A percentile compares a stretch with the other conserved stretches of the same genome.
phyloP scores from a whole-genome alignment of 139 green algal genomes.

The Yamagishiella unicocca region DNA sequence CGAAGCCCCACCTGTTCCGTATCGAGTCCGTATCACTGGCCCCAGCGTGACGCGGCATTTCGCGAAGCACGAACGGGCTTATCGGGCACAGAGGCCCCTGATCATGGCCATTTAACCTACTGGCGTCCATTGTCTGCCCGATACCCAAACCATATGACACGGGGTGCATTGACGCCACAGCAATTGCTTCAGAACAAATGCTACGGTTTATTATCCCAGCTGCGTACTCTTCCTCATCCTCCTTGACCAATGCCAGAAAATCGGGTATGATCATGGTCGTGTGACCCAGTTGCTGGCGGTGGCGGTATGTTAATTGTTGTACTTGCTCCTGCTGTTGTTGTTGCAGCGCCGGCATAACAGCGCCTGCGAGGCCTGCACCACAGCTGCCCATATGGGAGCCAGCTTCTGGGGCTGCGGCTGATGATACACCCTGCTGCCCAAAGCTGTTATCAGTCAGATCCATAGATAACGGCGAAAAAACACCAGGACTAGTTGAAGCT shows the following conservation, averaged over 20 bases:
- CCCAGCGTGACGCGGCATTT: constrained; percentile 26
- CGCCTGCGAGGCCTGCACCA: not conserved
- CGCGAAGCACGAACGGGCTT: constrained; percentile 47
- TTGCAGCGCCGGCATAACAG: not conserved
- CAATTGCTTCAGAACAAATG: not conserved
- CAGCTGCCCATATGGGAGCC: not conserved
- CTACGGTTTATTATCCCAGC: not conserved
- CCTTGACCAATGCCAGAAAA: constrained; percentile 81
- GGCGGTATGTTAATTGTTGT: not conserved
- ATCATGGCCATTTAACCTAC: no score
- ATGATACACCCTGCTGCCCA: constrained; percentile 9
- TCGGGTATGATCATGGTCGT: constrained; percentile 78
- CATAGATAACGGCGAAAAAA: constrained; percentile 64
- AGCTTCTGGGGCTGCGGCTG: not conserved
- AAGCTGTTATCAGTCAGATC: constrained; percentile 71
- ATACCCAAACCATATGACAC: not conserved
- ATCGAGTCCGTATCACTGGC: constrained; percentile 21
- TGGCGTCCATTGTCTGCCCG: no score
- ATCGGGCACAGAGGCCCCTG: no score
- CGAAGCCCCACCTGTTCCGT: constrained; percentile 86
- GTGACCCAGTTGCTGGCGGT: constrained; percentile 30
- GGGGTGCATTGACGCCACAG: not conserved
- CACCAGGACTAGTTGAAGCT: constrained; percentile 12
- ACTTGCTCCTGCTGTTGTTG: not conserved
- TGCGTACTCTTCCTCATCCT: constrained; percentile 72